These are phyloP conservation scores for Eremothecium cymbalariae DNA, from an alignment of 1,139 yeast genomes.

Conservation along the genomic window DNA sequence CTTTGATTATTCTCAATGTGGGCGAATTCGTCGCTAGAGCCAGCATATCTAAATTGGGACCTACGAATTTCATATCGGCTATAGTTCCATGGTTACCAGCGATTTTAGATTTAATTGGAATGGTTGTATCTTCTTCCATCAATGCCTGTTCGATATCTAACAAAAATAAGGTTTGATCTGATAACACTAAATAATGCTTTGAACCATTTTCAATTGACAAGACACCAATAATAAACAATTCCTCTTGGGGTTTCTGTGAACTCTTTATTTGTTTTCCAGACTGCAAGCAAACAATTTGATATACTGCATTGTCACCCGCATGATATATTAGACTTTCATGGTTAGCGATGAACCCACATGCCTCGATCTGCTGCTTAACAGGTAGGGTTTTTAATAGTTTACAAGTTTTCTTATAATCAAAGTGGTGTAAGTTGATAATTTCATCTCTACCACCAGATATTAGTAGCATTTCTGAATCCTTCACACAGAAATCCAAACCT, in stretches of 20 bases:
- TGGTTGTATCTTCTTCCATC: slow-evolving; percentile 27
- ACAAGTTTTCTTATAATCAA: slow-evolving; percentile 42
- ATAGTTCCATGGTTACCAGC: slow-evolving; percentile 96
- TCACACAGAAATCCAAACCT: slow-evolving; percentile 58
- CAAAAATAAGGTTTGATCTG: slow-evolving; percentile 77
- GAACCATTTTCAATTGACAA: slow-evolving; percentile 32
- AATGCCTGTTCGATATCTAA: slow-evolving; percentile 35
- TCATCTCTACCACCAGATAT: slow-evolving; percentile 89
- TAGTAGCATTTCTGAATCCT: slow-evolving; percentile 35
- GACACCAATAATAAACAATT: slow-evolving; percentile 56
- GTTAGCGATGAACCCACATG: slow-evolving; percentile 54
- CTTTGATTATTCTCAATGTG: slow-evolving; percentile 61
- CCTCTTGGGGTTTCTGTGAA: slow-evolving; percentile 54
- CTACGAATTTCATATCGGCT: slow-evolving; percentile 76
- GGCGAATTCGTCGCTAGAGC: slow-evolving; percentile 95
- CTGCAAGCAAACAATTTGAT: slow-evolving; percentile 52
- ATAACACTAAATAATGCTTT: slow-evolving; percentile 42
- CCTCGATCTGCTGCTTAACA: slow-evolving; percentile 70
- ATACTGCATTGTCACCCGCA: slow-evolving; percentile 72
- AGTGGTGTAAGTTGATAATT: slow-evolving; percentile 45
- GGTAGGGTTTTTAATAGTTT: slow-evolving; percentile 62
- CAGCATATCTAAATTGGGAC: slow-evolving; percentile 46
- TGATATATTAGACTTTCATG: slow-evolving; percentile 43
- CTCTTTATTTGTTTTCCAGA: slow-evolving; percentile 38
- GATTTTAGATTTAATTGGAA: slow-evolving; percentile 46